Evolutionary conservation across 2,329 filamentous ascomycete genomes (phyloP).

Genomic region (Bimuria novae-zelandiae): DNA sequence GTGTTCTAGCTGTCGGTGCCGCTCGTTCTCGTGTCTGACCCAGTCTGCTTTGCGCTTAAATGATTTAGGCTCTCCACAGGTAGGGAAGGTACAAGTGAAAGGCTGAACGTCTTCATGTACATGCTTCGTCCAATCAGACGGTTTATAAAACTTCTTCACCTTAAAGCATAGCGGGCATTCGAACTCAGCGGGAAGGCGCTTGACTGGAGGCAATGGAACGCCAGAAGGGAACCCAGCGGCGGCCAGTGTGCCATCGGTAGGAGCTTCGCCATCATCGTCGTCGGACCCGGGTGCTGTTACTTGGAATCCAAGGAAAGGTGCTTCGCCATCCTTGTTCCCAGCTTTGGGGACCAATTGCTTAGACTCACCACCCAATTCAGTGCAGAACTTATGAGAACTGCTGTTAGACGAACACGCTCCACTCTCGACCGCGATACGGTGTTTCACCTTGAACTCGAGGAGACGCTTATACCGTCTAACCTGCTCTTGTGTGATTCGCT

Average conservation of each 20-base stretch:
- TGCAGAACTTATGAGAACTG: constrained; percentile 57
- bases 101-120: constrained; percentile 93
- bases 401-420: constrained; percentile 63
- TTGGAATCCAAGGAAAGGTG: constrained; percentile 58
- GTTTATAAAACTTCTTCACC: constrained; percentile 83
- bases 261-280: constrained; percentile 69
- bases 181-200: constrained; percentile 79
- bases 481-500: constrained; percentile 83
- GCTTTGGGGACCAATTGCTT: constrained; percentile 64
- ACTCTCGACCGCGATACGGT: constrained; percentile 63
- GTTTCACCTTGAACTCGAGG: constrained; percentile 70
- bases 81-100: constrained; percentile 88
- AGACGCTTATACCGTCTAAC: constrained; percentile 77
- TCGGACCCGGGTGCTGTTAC: constrained; percentile 60
- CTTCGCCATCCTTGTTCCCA: constrained; percentile 64
- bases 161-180: constrained; percentile 89
- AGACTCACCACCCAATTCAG: constrained; percentile 68
- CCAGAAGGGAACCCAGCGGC: constrained; percentile 77
- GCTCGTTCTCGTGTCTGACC: constrained; percentile 92
- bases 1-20: constrained; percentile 86
- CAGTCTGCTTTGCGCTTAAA: constrained; percentile 97
- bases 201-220: constrained; percentile 80
- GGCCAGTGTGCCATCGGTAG: constrained; percentile 69
- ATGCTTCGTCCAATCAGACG: constrained; percentile 96
- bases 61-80: constrained; percentile 82